phyloP scores from a whole-genome alignment of 1,284 basidiomycete species.

The Cryptococcus hybrid region DNA sequence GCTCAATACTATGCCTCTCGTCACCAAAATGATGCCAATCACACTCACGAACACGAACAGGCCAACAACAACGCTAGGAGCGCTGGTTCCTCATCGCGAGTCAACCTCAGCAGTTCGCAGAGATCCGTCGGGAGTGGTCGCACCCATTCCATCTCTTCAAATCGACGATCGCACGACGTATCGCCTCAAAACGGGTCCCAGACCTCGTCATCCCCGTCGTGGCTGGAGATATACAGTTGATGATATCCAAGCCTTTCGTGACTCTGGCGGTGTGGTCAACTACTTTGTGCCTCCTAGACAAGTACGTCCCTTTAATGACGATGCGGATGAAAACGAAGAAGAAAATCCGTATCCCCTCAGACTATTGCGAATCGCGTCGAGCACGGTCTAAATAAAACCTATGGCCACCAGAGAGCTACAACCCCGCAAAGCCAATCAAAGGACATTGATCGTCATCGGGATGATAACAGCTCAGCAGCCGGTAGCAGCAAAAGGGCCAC shows the following conservation, averaged over 20 bases:
- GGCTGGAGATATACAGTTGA: conserved; percentile 38
- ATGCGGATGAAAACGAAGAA: conserved; percentile 5
- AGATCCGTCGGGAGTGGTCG: conserved; percentile 11
- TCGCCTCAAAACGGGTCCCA: not conserved
- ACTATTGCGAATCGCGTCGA: not conserved
- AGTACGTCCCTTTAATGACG: conserved; percentile 5
- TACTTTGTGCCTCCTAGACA: conserved; percentile 41
- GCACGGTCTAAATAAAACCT: too few relatives aligned
- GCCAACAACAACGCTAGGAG: conserved; percentile 2
- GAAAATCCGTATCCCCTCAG: not conserved
- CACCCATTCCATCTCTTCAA: conserved; percentile 4
- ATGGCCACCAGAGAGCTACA: not conserved
- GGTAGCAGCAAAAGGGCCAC: conserved; percentile 13
- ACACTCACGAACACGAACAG: conserved; percentile 1
- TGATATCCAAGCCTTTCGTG: conserved; percentile 36
- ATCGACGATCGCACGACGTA: not conserved
- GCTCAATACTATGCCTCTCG: conserved; percentile 26
- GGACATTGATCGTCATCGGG: not conserved
- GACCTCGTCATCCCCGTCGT: not conserved
- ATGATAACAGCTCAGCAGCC: conserved; percentile 17
- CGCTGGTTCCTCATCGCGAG: conserved; percentile 5
- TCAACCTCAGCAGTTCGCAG: not conserved
- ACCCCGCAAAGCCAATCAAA: conserved; percentile 1
- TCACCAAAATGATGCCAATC: conserved; percentile 1
- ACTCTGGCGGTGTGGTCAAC: conserved; percentile 33